Evolutionary conservation across 148 eudicot species (phyloP), one percentile per base, ranked within the genome.

Genomic region (Euryodendron excelsum): DNA sequence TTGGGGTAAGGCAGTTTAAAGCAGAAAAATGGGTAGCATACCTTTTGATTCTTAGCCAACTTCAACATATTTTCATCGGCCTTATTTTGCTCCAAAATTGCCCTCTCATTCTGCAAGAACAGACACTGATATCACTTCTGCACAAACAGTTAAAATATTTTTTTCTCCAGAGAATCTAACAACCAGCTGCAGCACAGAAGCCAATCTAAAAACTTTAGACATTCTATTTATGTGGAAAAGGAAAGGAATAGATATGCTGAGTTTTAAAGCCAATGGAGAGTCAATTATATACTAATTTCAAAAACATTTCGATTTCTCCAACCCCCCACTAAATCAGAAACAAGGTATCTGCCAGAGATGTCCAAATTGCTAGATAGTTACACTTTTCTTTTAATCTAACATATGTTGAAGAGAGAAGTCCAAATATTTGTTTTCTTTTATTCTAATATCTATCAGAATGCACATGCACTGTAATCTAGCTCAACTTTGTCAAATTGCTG

Each of bases 31-130:
- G 59, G 3, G 18, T 30, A 62, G 13, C 70, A 12, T 56, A 72
- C 89, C 85, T 76, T 77, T 27, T 84, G 89, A 52, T 73, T 76
- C 77, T 86, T 89, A 12, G 79, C 85, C 58, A 88, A 76, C 65
- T 45, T 77, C 34, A 76, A 28, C 52, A 86, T 61, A 9, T 82
- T 80, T 72, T 82, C 83, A 73, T 82, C 85, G 33, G 78, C 82
- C 63, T 75, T 77, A 39, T 76, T 79, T 81, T 88, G 85, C 76
- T 76, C 82, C 53, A 60, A 47, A 4, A 79, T 17, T 28, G 89
- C 91, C 36, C 72, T 18, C 74, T 84, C 86, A 79, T 80, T 86
- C 91, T 88, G 82, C 75, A 64, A 78, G 4, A 66, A 66, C 37
- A 66, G 31, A 64, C 14, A 15, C 48, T 30, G 14, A 4, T 7